Evolutionary conservation across 176 grass and related monocot species (phyloP).

Genomic region (Areca catechu): DNA sequence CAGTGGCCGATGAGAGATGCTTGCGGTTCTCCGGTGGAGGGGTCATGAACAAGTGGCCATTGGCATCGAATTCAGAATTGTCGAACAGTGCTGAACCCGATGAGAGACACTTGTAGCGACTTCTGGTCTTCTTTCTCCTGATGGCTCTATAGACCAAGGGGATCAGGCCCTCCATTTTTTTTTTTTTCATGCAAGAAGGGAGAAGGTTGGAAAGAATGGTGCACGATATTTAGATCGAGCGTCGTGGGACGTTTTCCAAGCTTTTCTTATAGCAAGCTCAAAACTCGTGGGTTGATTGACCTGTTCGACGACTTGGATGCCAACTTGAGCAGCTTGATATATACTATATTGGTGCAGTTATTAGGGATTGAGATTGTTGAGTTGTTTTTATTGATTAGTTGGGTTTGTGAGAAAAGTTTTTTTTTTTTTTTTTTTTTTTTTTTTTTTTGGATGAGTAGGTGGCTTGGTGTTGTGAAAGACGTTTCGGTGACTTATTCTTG

Average conservation of each 20-base stretch:
- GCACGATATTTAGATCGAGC: neutral
- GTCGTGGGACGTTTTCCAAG: neutral
- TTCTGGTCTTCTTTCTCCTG: conserved; percentile 49
- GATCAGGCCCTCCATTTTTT: conserved; percentile 51
- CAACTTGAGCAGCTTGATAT: too few species aligned
- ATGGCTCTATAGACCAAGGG: conserved; percentile 37
- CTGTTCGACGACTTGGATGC: too few species aligned
- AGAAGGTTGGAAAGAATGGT: neutral
- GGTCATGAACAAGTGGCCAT: conserved; percentile 26
- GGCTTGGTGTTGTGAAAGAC: too few species aligned
- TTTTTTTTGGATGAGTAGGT: too few species aligned
- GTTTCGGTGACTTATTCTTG: too few species aligned
- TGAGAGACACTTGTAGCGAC: conserved; percentile 35
- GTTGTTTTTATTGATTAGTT: too few species aligned
- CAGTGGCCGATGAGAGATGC: neutral
- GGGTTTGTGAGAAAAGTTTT: too few species aligned
- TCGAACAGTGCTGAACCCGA: conserved; percentile 8
- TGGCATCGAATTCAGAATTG: neutral
- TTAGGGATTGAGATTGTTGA: too few species aligned
- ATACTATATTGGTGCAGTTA: too few species aligned
- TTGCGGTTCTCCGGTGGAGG: conserved; percentile 22
- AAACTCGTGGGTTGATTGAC: too few species aligned
- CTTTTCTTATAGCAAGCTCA: too few species aligned
- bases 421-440: too few species aligned
- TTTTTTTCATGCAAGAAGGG: conserved; percentile 2